Conservation (phyloP, 805 yeast genomes). For the Nematodospora valgi region DNA sequence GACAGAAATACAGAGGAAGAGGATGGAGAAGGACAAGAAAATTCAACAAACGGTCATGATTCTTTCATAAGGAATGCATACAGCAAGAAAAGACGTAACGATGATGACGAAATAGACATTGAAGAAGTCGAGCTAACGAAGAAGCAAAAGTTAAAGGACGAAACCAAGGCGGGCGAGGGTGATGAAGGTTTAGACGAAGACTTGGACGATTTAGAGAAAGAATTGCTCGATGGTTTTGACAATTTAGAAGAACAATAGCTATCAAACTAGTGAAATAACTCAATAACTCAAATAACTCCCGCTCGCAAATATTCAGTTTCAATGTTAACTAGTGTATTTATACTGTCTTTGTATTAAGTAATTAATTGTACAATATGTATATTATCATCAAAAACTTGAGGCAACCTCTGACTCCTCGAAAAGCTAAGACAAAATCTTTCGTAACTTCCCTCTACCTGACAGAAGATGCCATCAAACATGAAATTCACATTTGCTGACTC, state of each 20-base stretch:
- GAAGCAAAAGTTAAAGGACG: background rate
- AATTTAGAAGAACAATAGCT: slow-evolving; percentile 39
- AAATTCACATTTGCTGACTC: too few relatives aligned
- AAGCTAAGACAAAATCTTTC: too few relatives aligned
- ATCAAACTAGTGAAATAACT: too few relatives aligned
- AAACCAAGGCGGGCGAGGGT: slow-evolving; percentile 9
- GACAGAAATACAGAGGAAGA: slow-evolving; percentile 31
- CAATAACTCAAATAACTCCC: too few relatives aligned
- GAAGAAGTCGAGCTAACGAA: slow-evolving; percentile 19
- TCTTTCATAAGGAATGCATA: slow-evolving; percentile 27
- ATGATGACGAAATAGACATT: slow-evolving; percentile 15
- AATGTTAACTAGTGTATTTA: too few relatives aligned
- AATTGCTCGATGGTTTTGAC: slow-evolving; percentile 51
- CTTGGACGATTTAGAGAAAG: slow-evolving; percentile 48
- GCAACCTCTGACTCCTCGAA: too few relatives aligned
- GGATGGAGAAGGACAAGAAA: slow-evolving; percentile 19
- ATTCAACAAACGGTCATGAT: slow-evolving; percentile 12
- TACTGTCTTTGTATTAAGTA: too few relatives aligned
- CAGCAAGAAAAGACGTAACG: slow-evolving; percentile 15
- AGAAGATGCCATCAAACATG: too few relatives aligned
- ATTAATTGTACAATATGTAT: too few relatives aligned
- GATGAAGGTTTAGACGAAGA: slow-evolving; percentile 16
- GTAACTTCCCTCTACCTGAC: too few relatives aligned
- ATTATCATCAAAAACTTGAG: too few relatives aligned
- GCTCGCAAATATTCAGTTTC: too few relatives aligned